A percentile compares a stretch with the other conserved stretches of the same genome.
Conservation (phyloP, 345 rosid species). For the Litchi chinensis region DNA sequence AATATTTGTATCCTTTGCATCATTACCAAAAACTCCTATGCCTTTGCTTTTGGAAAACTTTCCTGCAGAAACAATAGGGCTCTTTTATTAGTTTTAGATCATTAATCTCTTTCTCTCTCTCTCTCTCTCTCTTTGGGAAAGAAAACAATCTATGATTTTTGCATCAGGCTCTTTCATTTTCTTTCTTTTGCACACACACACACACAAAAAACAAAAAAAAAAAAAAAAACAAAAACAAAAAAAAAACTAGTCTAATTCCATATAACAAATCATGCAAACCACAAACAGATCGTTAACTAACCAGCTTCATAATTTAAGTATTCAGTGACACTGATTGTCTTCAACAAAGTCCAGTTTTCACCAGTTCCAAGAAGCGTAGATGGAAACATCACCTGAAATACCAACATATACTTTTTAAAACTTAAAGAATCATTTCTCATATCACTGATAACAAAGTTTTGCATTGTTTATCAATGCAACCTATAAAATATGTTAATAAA, state of each 20-base stretch:
- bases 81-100: background rate
- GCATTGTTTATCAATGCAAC: background rate
- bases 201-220: too few species aligned
- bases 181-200: too few species aligned
- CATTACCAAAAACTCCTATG: conserved; percentile 96
- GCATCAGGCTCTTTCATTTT: too few species aligned
- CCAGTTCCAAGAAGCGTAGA: conserved; percentile 95
- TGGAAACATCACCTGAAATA: conserved; percentile 90
- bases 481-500: background rate
- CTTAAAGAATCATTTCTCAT: conserved; percentile 13
- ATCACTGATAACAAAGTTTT: background rate
- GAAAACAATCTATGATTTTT: too few species aligned
- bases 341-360: conserved; percentile 96
- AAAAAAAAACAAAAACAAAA: too few species aligned
- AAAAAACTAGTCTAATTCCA: background rate
- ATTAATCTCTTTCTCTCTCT: background rate
- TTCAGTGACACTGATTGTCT: conserved; percentile 92
- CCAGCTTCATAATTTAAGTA: conserved; percentile 94
- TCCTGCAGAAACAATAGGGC: conserved; percentile 49
- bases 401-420: background rate
- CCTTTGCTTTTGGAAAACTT: conserved; percentile 98
- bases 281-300: conserved; percentile 28
- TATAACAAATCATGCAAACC: background rate
- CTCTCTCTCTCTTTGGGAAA: too few species aligned
- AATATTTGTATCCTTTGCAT: conserved; percentile 85